These are phyloP conservation scores for Dimargaris verticillata DNA, from an alignment of 192 early-diverging fungal species.

Conservation along the genomic window DNA sequence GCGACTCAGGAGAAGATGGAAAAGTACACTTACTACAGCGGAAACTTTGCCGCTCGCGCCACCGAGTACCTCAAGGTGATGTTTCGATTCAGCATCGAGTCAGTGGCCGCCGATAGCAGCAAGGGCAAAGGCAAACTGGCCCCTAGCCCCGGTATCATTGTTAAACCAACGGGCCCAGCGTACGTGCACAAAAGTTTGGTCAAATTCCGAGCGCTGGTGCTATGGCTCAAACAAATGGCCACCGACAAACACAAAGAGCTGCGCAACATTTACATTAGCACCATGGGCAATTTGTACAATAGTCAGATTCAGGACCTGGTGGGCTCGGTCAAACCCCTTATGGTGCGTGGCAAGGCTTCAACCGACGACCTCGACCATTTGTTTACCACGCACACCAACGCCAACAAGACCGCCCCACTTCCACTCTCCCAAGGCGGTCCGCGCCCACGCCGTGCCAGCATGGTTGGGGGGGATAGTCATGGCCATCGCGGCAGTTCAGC, in stretches of 20 bases:
- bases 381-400: neutral
- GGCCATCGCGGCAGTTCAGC: no score
- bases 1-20: slow-evolving; percentile 47
- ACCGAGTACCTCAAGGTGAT: slow-evolving; percentile 46
- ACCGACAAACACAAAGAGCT: slow-evolving; percentile 50
- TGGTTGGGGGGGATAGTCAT: neutral
- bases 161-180: slow-evolving; percentile 34
- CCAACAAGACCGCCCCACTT: slow-evolving; percentile 4
- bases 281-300: slow-evolving; percentile 3
- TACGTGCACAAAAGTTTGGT: slow-evolving; percentile 42
- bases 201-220: slow-evolving; percentile 43
- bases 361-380: slow-evolving; percentile 6
- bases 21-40: slow-evolving; percentile 42
- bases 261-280: slow-evolving; percentile 23
- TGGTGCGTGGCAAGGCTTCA: neutral
- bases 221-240: slow-evolving; percentile 63
- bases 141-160: slow-evolving; percentile 22
- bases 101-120: slow-evolving; percentile 30
- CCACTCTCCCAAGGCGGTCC: neutral
- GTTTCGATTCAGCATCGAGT: slow-evolving; percentile 46
- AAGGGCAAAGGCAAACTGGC: slow-evolving; percentile 17
- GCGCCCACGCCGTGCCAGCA: neutral
- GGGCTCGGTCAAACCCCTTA: slow-evolving; percentile 1
- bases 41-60: slow-evolving; percentile 42
- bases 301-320: slow-evolving; percentile 6